These are phyloP conservation scores for Grigorovia humatica DNA, from an alignment of 805 yeast genomes.

Conservation along the genomic window DNA sequence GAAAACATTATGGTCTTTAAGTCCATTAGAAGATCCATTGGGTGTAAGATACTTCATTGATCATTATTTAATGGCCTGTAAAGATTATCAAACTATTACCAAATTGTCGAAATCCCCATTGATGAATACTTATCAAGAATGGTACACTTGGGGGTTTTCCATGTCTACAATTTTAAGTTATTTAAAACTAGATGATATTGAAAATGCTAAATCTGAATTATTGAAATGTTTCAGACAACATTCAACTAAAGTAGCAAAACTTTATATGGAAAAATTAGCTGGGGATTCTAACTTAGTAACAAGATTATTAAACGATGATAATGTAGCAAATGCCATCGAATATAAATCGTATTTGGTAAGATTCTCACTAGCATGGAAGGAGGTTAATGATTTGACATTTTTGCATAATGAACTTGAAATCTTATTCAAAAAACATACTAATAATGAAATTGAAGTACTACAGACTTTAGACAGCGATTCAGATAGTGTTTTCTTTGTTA, in stretches of 20 bases:
- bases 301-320: conserved; percentile 16
- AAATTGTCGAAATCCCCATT: conserved; percentile 49
- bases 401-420: conserved; percentile 34
- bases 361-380: conserved; percentile 46
- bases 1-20: conserved; percentile 55
- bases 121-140: conserved; percentile 44
- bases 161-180: conserved; percentile 59
- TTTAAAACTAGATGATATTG: conserved; percentile 32
- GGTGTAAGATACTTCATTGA: conserved; percentile 81
- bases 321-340: conserved; percentile 23
- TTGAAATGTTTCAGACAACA: conserved; percentile 41
- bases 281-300: conserved; percentile 12
- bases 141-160: conserved; percentile 67
- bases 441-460: conserved; percentile 2
- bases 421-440: conserved; percentile 13
- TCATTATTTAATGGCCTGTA: conserved; percentile 58
- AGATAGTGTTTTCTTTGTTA: conserved; percentile 15
- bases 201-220: conserved; percentile 40
- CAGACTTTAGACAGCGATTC: neutral
- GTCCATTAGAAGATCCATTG: conserved; percentile 73
- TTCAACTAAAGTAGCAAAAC: conserved; percentile 37
- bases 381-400: conserved; percentile 36
- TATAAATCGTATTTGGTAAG: conserved; percentile 52
- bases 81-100: conserved; percentile 52
- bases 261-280: conserved; percentile 18